phyloP scores from a whole-genome alignment of 164 flowering plant species.

The Pachysandra terminalis region DNA sequence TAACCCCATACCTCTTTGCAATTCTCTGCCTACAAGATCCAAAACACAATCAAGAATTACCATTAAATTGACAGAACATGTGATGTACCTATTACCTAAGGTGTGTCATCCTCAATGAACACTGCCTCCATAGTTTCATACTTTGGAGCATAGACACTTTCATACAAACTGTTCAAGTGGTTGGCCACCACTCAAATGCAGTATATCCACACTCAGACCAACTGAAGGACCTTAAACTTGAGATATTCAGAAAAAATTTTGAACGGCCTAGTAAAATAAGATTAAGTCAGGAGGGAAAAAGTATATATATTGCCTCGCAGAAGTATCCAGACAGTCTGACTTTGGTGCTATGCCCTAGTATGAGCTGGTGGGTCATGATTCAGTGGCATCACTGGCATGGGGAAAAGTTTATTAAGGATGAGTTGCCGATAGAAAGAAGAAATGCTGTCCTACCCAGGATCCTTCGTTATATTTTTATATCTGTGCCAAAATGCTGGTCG shows the following conservation, averaged over 20 bases:
- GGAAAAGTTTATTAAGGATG: neutral
- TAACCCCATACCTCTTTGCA: conserved; percentile 68
- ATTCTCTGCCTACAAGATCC: conserved; percentile 37
- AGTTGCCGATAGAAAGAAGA: neutral
- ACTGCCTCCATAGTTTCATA: neutral
- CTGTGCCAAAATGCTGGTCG: conserved; percentile 87
- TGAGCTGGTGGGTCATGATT: neutral
- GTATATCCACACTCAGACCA: neutral
- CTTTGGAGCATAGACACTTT: neutral
- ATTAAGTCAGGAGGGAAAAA: neutral
- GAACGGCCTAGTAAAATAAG: neutral
- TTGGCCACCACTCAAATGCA: neutral
- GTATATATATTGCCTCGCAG: neutral
- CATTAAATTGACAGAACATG: neutral
- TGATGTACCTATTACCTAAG: neutral
- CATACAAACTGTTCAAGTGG: neutral
- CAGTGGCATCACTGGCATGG: neutral
- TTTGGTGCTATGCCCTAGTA: neutral
- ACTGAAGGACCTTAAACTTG: neutral
- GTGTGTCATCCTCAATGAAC: neutral
- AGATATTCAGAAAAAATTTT: neutral
- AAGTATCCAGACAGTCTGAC: neutral
- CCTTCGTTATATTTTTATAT: conserved; percentile 42
- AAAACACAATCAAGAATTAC: conserved; percentile 6
- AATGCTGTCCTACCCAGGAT: conserved; percentile 43